phyloP scores from a whole-genome alignment of 306 rosid genomes.

The Malus sylvestris region DNA sequence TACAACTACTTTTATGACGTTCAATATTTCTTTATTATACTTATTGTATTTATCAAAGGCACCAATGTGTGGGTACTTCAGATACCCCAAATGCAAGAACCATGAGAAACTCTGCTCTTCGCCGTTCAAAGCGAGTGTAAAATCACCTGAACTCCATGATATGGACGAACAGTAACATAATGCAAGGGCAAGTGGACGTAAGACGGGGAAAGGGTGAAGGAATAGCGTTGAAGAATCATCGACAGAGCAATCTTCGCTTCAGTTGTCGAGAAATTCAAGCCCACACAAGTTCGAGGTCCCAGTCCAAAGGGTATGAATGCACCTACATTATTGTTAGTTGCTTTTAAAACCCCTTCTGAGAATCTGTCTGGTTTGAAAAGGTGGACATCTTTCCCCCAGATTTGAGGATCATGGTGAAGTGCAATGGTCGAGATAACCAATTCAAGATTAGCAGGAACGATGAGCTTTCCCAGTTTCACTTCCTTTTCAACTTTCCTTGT shows the following conservation, averaged over 20 bases:
- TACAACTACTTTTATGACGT: too few species aligned
- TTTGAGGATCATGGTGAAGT: constrained; percentile 16
- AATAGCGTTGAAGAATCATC: constrained; percentile 23
- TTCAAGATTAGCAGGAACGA: constrained; percentile 6
- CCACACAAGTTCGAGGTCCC: constrained; percentile 19
- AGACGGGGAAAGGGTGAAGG: constrained; percentile 14
- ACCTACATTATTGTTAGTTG: constrained; percentile 2
- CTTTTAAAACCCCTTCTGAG: constrained; percentile 17
- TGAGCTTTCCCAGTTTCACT: not conserved
- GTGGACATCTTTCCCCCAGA: constrained; percentile 24
- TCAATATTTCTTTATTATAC: too few species aligned
- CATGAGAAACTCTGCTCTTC: not conserved
- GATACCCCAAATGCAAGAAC: not conserved
- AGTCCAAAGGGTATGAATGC: constrained; percentile 15
- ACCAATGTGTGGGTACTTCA: too few species aligned
- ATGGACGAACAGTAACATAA: not conserved
- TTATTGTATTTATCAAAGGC: too few species aligned
- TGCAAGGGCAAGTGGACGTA: constrained; percentile 9
- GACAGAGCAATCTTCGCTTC: constrained; percentile 25
- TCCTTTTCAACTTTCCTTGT: not conserved
- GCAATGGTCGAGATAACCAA: not conserved
- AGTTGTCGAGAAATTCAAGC: constrained; percentile 14
- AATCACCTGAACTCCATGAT: constrained; percentile 17
- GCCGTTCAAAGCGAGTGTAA: constrained; percentile 1
- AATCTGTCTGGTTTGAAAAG: constrained; percentile 24